Conservation (phyloP, 2,329 filamentous ascomycete species). For the Purpureocillium lavendulum region DNA sequence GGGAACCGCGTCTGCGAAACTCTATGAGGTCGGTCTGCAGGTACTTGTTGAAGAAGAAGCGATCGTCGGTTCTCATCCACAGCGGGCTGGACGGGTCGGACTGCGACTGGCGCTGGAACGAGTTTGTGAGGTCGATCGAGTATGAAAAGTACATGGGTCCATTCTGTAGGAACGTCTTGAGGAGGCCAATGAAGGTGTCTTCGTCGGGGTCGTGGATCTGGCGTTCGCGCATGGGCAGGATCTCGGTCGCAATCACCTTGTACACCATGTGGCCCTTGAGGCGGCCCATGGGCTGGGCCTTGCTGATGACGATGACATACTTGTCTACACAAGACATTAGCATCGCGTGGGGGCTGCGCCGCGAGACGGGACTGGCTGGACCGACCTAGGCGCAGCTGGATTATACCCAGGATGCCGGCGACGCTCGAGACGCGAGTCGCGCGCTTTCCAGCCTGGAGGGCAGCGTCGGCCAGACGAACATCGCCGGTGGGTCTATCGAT, state of each 20-base stretch:
- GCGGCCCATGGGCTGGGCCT: slow-evolving; percentile 81
- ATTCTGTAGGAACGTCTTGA: slow-evolving; percentile 73
- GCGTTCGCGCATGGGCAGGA: slow-evolving; percentile 87
- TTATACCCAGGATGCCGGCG: slow-evolving; percentile 86
- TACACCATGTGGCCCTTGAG: slow-evolving; percentile 96
- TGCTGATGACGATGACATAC: slow-evolving; percentile 94
- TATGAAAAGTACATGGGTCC: slow-evolving; percentile 98
- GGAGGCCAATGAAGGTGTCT: slow-evolving; percentile 76
- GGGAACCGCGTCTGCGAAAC: slow-evolving; percentile 59
- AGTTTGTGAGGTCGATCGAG: slow-evolving; percentile 92
- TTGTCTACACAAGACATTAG: slow-evolving; percentile 51
- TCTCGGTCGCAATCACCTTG: slow-evolving; percentile 83
- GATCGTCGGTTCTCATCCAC: slow-evolving; percentile 89
- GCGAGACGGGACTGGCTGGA: slow-evolving; percentile 4
- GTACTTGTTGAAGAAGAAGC: slow-evolving; percentile 98
- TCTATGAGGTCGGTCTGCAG: slow-evolving; percentile 86
- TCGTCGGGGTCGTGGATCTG: slow-evolving; percentile 89
- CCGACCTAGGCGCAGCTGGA: slow-evolving; percentile 85
- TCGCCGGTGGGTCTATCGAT: slow-evolving; percentile 91
- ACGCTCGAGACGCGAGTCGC: slow-evolving; percentile 74
- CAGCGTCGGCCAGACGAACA: slow-evolving; percentile 73
- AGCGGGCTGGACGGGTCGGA: slow-evolving; percentile 63
- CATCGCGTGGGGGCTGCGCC: background rate
- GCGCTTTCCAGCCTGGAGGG: slow-evolving; percentile 66
- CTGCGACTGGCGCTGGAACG: slow-evolving; percentile 86